Evolutionary conservation across 2,329 filamentous ascomycete species (phyloP).

Genomic region (Rhynchosporium agropyri): DNA sequence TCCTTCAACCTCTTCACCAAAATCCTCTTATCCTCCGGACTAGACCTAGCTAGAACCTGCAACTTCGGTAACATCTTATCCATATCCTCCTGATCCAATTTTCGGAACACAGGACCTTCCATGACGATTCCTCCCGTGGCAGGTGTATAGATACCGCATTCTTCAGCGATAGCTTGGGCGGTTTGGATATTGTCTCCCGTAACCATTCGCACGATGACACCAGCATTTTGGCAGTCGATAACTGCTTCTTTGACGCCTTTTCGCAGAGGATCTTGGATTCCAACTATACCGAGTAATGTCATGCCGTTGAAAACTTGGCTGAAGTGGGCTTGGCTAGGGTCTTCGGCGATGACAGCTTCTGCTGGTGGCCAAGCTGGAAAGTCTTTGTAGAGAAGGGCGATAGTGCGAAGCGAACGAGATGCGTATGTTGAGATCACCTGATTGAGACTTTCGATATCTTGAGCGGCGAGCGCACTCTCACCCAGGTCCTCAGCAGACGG

Average conservation of each 20-base stretch:
- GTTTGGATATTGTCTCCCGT: constrained; percentile 74
- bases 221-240: constrained; percentile 65
- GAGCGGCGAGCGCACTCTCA: constrained; percentile 2
- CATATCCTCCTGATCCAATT: constrained; percentile 61
- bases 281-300: constrained; percentile 72
- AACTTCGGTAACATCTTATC: constrained; percentile 61
- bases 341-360: constrained; percentile 56
- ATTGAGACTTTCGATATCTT: constrained; percentile 41
- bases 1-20: constrained; percentile 66
- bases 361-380: constrained; percentile 69
- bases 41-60: constrained; percentile 69
- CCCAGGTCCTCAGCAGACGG: constrained; percentile 58
- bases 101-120: constrained; percentile 69
- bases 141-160: constrained; percentile 64
- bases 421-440: constrained; percentile 63
- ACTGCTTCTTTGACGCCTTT: constrained; percentile 70
- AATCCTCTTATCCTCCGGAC: constrained; percentile 69
- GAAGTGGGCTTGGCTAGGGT: constrained; percentile 64
- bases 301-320: constrained; percentile 71
- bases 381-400: constrained; percentile 73
- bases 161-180: constrained; percentile 70
- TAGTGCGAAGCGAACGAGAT: constrained; percentile 71
- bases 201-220: constrained; percentile 74
- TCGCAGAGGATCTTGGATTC: constrained; percentile 75
- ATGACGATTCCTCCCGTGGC: constrained; percentile 60